Evolutionary conservation across 768 basidiomycete species (phyloP).

Genomic region (Pilatotrama ljubarskyi): DNA sequence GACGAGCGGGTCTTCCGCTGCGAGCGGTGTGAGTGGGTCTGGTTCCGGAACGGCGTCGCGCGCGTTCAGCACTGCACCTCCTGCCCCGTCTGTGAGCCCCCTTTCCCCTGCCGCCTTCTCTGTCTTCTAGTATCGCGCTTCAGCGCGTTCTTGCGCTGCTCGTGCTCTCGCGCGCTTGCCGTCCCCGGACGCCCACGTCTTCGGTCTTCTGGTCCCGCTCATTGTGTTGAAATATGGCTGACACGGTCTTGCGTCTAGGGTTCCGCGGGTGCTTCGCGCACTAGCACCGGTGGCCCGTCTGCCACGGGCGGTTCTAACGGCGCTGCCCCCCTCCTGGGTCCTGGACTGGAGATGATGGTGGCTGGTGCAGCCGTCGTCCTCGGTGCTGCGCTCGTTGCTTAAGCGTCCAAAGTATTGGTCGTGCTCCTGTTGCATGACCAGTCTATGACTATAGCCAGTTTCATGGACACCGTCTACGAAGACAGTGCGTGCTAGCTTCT

Average conservation of each 20-base stretch:
- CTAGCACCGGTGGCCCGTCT: neutral
- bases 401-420: neutral
- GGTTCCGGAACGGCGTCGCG: neutral
- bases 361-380: constrained; percentile 13
- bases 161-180: neutral
- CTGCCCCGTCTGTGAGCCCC: constrained; percentile 8
- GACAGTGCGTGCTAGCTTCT: neutral
- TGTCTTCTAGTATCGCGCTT: neutral
- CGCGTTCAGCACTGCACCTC: neutral
- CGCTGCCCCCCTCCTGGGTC: neutral
- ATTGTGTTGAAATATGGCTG: neutral
- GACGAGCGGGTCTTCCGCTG: neutral
- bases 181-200: neutral
- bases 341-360: constrained; percentile 4
- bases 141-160: neutral
- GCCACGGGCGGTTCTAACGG: constrained; percentile 8
- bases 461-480: neutral
- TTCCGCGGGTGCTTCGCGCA: neutral
- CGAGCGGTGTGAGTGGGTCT: neutral
- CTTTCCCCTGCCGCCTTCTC: neutral
- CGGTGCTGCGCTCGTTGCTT: constrained; percentile 12
- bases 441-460: too few relatives aligned
- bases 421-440: too few relatives aligned
- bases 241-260: neutral
- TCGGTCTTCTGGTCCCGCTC: neutral